Percentiles rank a stretch among this genome's conserved stretches.
Evolutionary conservation across 2,329 filamentous ascomycete species (phyloP).

Genomic region (Alternaria conjuncta): DNA sequence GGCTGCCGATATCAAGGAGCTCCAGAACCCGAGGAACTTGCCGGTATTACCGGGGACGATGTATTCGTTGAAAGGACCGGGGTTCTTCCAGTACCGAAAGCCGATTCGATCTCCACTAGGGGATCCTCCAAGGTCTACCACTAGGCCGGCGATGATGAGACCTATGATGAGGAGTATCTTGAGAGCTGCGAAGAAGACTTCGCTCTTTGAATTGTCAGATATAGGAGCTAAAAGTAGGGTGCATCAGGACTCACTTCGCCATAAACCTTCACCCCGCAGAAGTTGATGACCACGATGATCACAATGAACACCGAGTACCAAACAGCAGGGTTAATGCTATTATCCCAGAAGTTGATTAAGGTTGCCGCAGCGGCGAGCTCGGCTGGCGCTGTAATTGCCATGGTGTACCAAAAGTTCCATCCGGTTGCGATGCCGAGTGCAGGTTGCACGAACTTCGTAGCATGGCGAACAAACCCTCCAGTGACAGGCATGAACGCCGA

Average conservation of each 20-base stretch:
- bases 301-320: slow-evolving; percentile 18
- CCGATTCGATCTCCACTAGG: slow-evolving; percentile 51
- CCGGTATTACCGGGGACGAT: slow-evolving; percentile 63
- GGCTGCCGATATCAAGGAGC: slow-evolving; percentile 60
- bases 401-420: slow-evolving; percentile 20
- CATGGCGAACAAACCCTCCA: slow-evolving; percentile 58
- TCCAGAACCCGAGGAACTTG: slow-evolving; percentile 65
- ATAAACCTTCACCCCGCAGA: slow-evolving; percentile 8
- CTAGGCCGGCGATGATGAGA: slow-evolving; percentile 36
- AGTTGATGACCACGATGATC: slow-evolving; percentile 15
- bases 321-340: slow-evolving; percentile 12
- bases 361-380: slow-evolving; percentile 74
- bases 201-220: slow-evolving; percentile 39
- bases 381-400: slow-evolving; percentile 5
- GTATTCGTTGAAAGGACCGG: slow-evolving; percentile 58
- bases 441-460: slow-evolving; percentile 59
- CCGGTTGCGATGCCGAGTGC: slow-evolving; percentile 46
- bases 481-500: slow-evolving; percentile 59
- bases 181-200: slow-evolving; percentile 57
- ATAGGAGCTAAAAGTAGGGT: background rate
- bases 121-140: slow-evolving; percentile 38
- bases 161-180: slow-evolving; percentile 49
- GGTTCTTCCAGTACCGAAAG: slow-evolving; percentile 71
- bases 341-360: slow-evolving; percentile 76
- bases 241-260: slow-evolving; percentile 18